Base-by-base conservation (phyloP, 2,329 filamentous ascomycete species). In the Paradendryphiella salina region DNA sequence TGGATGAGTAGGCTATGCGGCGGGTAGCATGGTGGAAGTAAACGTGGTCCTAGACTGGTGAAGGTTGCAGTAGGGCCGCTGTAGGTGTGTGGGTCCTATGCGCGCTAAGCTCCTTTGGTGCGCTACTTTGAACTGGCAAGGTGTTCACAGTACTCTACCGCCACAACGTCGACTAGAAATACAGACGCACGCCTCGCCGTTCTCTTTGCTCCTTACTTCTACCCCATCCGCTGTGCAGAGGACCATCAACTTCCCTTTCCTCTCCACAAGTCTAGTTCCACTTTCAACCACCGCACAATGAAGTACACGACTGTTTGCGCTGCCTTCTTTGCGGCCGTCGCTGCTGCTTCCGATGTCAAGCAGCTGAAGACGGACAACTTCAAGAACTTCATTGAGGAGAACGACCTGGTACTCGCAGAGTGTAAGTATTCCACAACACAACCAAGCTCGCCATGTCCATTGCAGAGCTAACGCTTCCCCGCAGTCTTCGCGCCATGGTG, bases 401-500 rank as follows among this genome's bases (percentile, higher is more conserved):
- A 97, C 75, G 86, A 90, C 66, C 83, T 99, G 50, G 93, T 96
- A 47, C 86, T 99, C 56, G 91, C 91, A 66, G 92, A 99, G 80
- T 99, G 89, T 93, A 81, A 78, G 88, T 40, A 9, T n/a, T 14
- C n/a, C 37, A 42, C 26, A 52, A 13, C 17, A 15, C 13, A n/a
- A 29, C 20, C 40, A 10, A 10, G 1, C 45, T 21, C 29, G 4
- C 6, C 13, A 0, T 20, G 18, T 29, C 32, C 11, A 52, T 46
- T 55, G n/a, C 38, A 34, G 14, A 41, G 51, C 76, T 82, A 70
- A 82, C 70, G 55, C 38, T 33, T 32, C 46, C 6, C 18, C 21
- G 36, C 47, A 90, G 88, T 96, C 85, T 96, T 90, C 75, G 93
- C 93, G 63, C 92, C 93, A 66, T 96, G 93, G 92, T 96, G 89